Conservation (phyloP, 2,329 filamentous ascomycete species). For the Sclerotinia nivalis region DNA sequence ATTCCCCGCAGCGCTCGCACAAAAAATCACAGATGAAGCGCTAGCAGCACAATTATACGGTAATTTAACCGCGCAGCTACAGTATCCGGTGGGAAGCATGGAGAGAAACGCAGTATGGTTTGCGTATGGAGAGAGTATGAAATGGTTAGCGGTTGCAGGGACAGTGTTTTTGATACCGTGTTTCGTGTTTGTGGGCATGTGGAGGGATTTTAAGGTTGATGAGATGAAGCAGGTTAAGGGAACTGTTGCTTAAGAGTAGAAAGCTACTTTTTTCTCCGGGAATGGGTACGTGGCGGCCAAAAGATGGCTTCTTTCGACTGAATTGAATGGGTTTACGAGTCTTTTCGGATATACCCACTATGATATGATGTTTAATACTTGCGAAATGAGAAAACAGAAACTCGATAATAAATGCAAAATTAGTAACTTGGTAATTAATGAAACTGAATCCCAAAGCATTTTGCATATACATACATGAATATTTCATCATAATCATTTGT, state of each 20-base stretch:
- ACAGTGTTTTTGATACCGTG: constrained; percentile 46
- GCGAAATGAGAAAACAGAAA: neutral
- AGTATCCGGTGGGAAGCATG: constrained; percentile 52
- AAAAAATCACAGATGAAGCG: constrained; percentile 47
- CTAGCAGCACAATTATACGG: constrained; percentile 47
- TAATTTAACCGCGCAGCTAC: constrained; percentile 54
- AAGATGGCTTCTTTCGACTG: neutral
- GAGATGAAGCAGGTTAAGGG: constrained; percentile 38
- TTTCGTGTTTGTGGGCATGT: constrained; percentile 47
- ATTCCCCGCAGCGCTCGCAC: constrained; percentile 44
- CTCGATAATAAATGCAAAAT: neutral
- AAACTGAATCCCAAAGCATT: neutral
- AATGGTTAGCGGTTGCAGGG: constrained; percentile 46
- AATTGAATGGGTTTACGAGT: neutral
- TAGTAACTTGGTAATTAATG: neutral
- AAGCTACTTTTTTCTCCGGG: too few relatives aligned
- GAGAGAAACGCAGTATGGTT: constrained; percentile 58
- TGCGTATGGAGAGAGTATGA: constrained; percentile 57
- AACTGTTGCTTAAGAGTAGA: constrained; percentile 29
- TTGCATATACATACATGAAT: neutral
- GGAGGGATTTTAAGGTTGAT: constrained; percentile 52
- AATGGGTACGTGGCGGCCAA: too few relatives aligned
- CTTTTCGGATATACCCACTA: neutral
- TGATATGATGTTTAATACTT: neutral
- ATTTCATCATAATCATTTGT: neutral